Evolutionary conservation across 164 flowering plant species (phyloP).

Genomic region (Stephania yunnanensis): DNA sequence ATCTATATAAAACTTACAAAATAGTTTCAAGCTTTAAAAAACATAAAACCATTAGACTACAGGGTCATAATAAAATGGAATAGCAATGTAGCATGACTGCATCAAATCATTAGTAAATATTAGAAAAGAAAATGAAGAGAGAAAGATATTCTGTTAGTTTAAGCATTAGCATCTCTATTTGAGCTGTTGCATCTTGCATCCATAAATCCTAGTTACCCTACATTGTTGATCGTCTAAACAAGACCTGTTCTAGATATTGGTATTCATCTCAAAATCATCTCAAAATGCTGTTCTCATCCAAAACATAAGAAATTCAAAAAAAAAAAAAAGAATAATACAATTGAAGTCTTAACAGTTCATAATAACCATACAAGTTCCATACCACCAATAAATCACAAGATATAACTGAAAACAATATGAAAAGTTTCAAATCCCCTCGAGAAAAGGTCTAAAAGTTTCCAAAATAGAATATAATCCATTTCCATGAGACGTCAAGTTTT

Average conservation of each 20-base stretch:
- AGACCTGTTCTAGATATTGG: not conserved
- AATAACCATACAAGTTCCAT: not conserved
- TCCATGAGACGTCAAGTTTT: not conserved
- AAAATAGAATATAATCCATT: not conserved
- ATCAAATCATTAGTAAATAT: too few species aligned
- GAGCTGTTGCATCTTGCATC: not conserved
- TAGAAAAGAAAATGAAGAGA: too few species aligned
- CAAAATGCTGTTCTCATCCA: not conserved
- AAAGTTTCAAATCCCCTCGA: not conserved
- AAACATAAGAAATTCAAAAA: too few species aligned
- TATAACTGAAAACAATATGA: not conserved
- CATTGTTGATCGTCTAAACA: not conserved
- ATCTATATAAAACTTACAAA: not conserved
- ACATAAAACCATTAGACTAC: not conserved
- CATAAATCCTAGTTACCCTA: not conserved
- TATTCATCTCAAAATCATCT: not conserved
- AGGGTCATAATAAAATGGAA: not conserved
- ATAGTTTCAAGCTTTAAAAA: not conserved
- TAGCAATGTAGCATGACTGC: not conserved
- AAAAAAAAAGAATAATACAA: too few species aligned
- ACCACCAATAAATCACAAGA: not conserved
- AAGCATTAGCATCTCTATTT: not conserved
- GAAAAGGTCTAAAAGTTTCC: not conserved
- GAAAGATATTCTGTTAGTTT: not conserved
- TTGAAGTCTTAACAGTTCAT: not conserved